A percentile compares a stretch with the other conserved stretches of the same genome.
These are phyloP conservation scores for Adansonia digitata DNA, from an alignment of 345 rosid species.

Conservation along the genomic window DNA sequence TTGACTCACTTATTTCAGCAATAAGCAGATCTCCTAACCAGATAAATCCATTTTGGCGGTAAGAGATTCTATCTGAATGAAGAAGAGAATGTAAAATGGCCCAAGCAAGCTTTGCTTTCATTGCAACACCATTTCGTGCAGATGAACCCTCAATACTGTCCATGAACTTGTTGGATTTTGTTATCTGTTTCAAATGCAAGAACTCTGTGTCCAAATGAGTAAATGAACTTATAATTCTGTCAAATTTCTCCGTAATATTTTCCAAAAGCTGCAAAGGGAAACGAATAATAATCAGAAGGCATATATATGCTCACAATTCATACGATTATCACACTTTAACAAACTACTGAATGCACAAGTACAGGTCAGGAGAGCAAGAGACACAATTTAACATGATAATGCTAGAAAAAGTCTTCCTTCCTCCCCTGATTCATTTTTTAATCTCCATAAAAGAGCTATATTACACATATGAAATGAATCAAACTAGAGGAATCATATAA, in stretches of 20 bases:
- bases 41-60: slow-evolving; percentile 81
- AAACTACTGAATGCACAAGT: neutral
- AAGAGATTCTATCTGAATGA: slow-evolving; percentile 78
- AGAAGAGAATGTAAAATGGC: slow-evolving; percentile 90
- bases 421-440: neutral
- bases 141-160: slow-evolving; percentile 43
- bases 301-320: neutral
- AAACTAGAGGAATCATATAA: neutral
- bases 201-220: slow-evolving; percentile 90
- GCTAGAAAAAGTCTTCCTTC: neutral
- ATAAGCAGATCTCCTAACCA: slow-evolving; percentile 95
- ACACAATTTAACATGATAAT: slow-evolving; percentile 6
- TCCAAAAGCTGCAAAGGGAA: slow-evolving; percentile 70
- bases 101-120: slow-evolving; percentile 72
- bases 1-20: slow-evolving; percentile 79
- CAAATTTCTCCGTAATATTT: slow-evolving; percentile 72
- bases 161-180: slow-evolving; percentile 65
- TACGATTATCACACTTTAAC: neutral
- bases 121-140: slow-evolving; percentile 38
- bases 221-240: slow-evolving; percentile 70
- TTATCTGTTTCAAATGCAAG: slow-evolving; percentile 64
- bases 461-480: neutral
- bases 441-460: neutral
- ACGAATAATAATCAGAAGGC: slow-evolving; percentile 6
- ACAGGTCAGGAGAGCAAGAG: slow-evolving; percentile 7